phyloP scores from a whole-genome alignment of 192 early-diverging fungal species.

The Entomortierella chlamydospora region DNA sequence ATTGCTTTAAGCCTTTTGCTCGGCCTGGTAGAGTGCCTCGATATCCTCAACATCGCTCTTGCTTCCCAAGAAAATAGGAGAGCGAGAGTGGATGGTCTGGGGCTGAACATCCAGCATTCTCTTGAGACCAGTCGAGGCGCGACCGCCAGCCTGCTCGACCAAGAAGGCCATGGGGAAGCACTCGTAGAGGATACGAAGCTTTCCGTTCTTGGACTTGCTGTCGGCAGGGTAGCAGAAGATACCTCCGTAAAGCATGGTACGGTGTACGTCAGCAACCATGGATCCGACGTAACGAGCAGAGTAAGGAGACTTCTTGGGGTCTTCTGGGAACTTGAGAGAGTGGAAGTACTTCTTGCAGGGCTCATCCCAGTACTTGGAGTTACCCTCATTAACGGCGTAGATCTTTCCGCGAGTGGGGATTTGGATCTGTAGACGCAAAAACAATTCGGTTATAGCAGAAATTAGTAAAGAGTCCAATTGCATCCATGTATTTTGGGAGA shows the following conservation, averaged over 20 bases:
- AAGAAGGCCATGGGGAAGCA: conserved; percentile 99
- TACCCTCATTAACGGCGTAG: conserved; percentile 98
- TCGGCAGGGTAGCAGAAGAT: conserved; percentile 90
- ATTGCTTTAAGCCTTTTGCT: conserved; percentile 6
- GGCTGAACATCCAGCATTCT: conserved; percentile 91
- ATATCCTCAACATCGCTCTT: conserved; percentile 90
- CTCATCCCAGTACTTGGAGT: conserved; percentile 90
- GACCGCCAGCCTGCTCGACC: conserved; percentile 96
- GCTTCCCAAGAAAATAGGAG: conserved; percentile 92
- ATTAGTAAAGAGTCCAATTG: neutral
- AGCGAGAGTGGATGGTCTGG: conserved; percentile 88
- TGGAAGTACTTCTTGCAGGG: conserved; percentile 91
- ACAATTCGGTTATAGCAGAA: neutral
- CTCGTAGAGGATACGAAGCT: conserved; percentile 97
- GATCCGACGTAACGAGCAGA: conserved; percentile 96
- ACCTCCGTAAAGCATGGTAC: conserved; percentile 93
- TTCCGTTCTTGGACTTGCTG: conserved; percentile 84
- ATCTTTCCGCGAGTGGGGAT: conserved; percentile 90
- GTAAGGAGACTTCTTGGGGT: conserved; percentile 82
- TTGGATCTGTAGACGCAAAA: conserved; percentile 60
- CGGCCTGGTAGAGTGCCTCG: conserved; percentile 72
- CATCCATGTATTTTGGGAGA: too few relatives aligned
- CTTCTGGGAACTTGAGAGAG: conserved; percentile 86
- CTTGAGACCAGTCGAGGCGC: conserved; percentile 84
- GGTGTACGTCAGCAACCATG: conserved; percentile 99